Evolutionary conservation across 208 protist genomes (phyloP).

Genomic region (Tritrichomonas foetus): DNA sequence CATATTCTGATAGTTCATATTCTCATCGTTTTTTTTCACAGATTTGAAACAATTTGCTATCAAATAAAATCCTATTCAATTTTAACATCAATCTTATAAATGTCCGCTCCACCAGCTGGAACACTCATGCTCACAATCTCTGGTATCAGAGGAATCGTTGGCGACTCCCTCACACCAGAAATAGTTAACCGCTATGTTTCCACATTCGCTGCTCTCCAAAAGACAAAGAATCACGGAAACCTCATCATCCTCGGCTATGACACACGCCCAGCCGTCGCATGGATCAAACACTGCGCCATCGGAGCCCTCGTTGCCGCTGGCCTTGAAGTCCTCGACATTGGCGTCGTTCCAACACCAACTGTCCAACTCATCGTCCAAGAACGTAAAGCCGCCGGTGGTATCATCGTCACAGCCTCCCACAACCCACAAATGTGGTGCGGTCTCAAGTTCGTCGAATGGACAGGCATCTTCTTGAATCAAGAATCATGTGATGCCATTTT

Average conservation of each 20-base stretch:
- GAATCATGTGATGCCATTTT: background rate
- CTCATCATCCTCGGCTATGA: background rate
- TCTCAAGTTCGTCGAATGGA: conserved; percentile 25
- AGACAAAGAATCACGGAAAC: background rate
- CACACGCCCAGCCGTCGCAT: background rate
- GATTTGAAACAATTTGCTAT: too few species aligned
- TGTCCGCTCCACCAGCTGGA: background rate
- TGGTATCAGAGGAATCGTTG: background rate
- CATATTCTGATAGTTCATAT: too few species aligned
- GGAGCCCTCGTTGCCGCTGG: background rate
- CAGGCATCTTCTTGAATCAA: conserved; percentile 9
- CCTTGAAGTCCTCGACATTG: background rate
- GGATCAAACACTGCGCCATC: background rate
- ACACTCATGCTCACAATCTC: conserved; percentile 26
- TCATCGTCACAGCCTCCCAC: background rate
- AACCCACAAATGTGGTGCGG: conserved; percentile 31
- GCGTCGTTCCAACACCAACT: conserved; percentile 35
- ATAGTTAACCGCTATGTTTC: background rate
- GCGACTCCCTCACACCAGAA: background rate
- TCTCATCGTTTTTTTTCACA: too few species aligned
- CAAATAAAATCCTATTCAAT: too few species aligned
- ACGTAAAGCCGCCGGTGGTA: background rate
- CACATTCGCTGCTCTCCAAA: background rate
- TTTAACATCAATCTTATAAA: background rate
- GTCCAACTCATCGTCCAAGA: conserved; percentile 22